Conservation (phyloP, 2,329 filamentous ascomycete genomes). For the Colletotrichum brevisporum region DNA sequence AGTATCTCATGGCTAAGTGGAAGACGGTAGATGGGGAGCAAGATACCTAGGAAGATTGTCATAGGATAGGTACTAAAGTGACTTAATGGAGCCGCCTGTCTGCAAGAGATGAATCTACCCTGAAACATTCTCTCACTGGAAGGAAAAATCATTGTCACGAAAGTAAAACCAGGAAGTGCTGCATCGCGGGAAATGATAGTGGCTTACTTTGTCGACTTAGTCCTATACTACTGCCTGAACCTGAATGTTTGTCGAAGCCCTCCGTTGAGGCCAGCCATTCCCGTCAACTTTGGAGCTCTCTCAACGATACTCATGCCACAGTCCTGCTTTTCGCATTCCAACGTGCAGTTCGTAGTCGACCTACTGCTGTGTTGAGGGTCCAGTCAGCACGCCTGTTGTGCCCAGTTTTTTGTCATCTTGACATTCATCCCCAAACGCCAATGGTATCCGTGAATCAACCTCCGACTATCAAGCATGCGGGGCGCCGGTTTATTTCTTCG, state of each 20-base stretch:
- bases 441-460: conserved; percentile 45
- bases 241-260: background rate
- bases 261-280: background rate
- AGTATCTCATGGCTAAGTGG: no score
- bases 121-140: no score
- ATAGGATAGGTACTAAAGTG: no score
- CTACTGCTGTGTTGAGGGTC: conserved; percentile 35
- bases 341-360: conserved; percentile 20
- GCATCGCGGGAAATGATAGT: conserved; percentile 1
- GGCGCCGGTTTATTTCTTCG: conserved; percentile 40
- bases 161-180: background rate
- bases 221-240: conserved; percentile 8
- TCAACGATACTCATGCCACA: conserved; percentile 8
- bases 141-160: background rate
- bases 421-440: conserved; percentile 50
- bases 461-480: conserved; percentile 40
- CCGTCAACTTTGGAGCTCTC: conserved; percentile 1
- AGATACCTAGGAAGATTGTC: no score
- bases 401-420: conserved; percentile 36
- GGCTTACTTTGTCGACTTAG: conserved; percentile 8
- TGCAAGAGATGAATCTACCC: background rate
- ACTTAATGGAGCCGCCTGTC: no score
- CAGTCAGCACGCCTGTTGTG: conserved; percentile 26
- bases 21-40: no score
- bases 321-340: conserved; percentile 17